These are phyloP conservation scores for Microsporum canis DNA, from an alignment of 2,329 filamentous ascomycete genomes.

Conservation along the genomic window DNA sequence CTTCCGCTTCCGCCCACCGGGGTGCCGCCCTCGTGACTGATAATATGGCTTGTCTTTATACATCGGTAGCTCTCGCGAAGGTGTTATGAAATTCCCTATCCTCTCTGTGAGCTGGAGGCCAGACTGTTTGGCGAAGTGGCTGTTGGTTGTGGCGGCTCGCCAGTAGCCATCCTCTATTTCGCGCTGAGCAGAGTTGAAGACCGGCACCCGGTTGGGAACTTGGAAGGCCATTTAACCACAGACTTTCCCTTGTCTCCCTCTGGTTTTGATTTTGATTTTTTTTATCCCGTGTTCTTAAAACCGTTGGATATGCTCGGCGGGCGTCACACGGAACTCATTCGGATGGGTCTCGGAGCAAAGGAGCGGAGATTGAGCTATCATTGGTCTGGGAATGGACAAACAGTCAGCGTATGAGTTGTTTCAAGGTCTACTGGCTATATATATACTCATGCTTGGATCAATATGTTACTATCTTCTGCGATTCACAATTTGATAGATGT, in stretches of 20 bases:
- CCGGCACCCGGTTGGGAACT: slow-evolving; percentile 58
- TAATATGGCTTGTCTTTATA: slow-evolving; percentile 97
- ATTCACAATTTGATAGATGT: background rate
- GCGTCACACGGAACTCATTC: background rate
- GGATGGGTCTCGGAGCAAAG: background rate
- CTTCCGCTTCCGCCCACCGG: slow-evolving; percentile 45
- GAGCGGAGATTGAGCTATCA: background rate
- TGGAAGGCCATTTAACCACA: slow-evolving; percentile 41
- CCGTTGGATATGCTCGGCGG: background rate
- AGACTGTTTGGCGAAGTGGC: slow-evolving; percentile 17
- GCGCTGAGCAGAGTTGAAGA: slow-evolving; percentile 55
- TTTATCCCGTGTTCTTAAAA: background rate
- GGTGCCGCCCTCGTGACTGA: slow-evolving; percentile 38
- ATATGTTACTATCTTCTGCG: background rate
- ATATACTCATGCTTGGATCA: background rate
- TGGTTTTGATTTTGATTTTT: background rate
- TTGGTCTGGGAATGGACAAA: background rate
- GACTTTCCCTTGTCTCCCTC: background rate
- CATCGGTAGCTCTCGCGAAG: slow-evolving; percentile 63
- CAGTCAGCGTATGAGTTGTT: background rate
- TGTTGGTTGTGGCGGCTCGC: slow-evolving; percentile 37
- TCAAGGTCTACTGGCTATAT: background rate
- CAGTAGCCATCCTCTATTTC: slow-evolving; percentile 56
- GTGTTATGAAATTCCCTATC: slow-evolving; percentile 54
- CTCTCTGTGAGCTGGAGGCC: slow-evolving; percentile 47